Evolutionary conservation across 192 early-diverging fungal genomes (phyloP).

Genomic region (Backusella macrospora): DNA sequence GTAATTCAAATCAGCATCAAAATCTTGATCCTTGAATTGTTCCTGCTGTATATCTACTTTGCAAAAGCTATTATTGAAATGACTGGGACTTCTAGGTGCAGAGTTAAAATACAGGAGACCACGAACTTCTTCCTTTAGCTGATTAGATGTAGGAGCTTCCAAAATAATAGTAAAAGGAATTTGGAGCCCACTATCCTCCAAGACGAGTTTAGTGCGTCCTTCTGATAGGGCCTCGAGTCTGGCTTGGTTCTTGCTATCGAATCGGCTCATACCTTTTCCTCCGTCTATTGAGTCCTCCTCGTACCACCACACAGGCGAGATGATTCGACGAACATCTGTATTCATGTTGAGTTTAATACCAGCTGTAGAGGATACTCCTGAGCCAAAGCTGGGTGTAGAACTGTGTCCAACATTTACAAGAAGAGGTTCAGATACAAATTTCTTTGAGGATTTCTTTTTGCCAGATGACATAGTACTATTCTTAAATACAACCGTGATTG

Average conservation of each 20-base stretch:
- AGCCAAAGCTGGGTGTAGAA: background rate
- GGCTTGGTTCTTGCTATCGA: constrained; percentile 37
- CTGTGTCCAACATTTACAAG: background rate
- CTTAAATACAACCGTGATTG: constrained; percentile 19
- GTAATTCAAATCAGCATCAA: background rate
- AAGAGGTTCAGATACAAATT: background rate
- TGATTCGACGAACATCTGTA: constrained; percentile 25
- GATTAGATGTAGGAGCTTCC: background rate
- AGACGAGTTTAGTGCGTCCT: constrained; percentile 16
- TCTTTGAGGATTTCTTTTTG: constrained; percentile 1
- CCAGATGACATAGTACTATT: background rate
- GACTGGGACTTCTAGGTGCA: background rate
- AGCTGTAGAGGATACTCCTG: background rate
- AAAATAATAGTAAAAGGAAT: constrained; percentile 20
- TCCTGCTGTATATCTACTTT: background rate
- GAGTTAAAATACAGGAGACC: constrained; percentile 19
- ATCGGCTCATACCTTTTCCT: constrained; percentile 34
- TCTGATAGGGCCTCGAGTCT: constrained; percentile 35
- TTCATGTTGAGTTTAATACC: constrained; percentile 10
- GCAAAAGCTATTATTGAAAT: background rate
- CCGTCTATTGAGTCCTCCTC: constrained; percentile 29
- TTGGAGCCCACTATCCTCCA: constrained; percentile 22
- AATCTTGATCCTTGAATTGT: background rate
- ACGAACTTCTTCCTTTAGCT: constrained; percentile 15
- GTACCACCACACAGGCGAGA: constrained; percentile 35